A percentile compares a stretch with the other conserved stretches of the same genome.
These are phyloP conservation scores for Elongisporangium anandrum DNA, from an alignment of 352 stramenopile species.

Conservation along the genomic window DNA sequence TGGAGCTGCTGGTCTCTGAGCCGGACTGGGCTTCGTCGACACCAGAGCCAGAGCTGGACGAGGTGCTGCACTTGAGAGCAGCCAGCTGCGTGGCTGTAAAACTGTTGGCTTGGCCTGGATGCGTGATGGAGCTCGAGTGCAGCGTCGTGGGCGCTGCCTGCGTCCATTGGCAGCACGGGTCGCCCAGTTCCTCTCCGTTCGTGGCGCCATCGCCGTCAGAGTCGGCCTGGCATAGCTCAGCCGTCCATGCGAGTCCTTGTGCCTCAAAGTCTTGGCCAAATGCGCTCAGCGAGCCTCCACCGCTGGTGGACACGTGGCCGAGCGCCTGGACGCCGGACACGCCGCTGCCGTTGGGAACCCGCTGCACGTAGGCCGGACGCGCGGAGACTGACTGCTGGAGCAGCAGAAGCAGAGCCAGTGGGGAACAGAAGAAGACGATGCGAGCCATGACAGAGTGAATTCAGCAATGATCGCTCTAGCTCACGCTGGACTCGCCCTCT, in stretches of 20 bases:
- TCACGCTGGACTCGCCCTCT: neutral
- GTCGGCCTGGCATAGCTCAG: slow-evolving; percentile 50
- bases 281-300: slow-evolving; percentile 47
- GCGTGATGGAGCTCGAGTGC: slow-evolving; percentile 8
- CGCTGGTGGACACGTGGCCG: slow-evolving; percentile 40
- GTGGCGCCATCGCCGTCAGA: slow-evolving; percentile 78
- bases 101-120: slow-evolving; percentile 32
- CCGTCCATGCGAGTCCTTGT: slow-evolving; percentile 40
- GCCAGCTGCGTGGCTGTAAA: slow-evolving; percentile 30
- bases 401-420: neutral
- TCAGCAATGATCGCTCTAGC: slow-evolving; percentile 19
- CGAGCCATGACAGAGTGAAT: slow-evolving; percentile 7
- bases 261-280: slow-evolving; percentile 61
- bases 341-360: slow-evolving; percentile 50
- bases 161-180: slow-evolving; percentile 80
- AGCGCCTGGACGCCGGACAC: slow-evolving; percentile 47
- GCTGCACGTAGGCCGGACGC: slow-evolving; percentile 42
- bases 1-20: slow-evolving; percentile 6
- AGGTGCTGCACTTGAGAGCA: slow-evolving; percentile 25
- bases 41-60: neutral
- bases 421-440: neutral
- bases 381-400: slow-evolving; percentile 4
- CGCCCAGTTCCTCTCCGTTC: slow-evolving; percentile 87
- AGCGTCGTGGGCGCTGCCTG: slow-evolving; percentile 1
- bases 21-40: neutral